phyloP scores from a whole-genome alignment of 2,329 filamentous ascomycete genomes.

The Xylaria sp. region DNA sequence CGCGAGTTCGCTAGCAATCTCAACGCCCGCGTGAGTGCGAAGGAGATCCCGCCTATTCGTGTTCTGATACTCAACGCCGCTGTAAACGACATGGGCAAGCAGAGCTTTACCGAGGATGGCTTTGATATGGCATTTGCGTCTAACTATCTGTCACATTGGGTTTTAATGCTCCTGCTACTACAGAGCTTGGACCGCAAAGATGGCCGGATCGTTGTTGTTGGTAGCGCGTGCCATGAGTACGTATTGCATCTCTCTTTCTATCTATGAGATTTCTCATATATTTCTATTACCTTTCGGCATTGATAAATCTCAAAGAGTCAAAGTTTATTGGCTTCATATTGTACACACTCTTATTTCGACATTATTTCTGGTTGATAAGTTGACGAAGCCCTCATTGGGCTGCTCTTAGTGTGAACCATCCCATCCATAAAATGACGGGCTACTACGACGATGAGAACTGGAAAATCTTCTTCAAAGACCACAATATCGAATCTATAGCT shows the following conservation, averaged over 20 bases:
- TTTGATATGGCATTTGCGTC: slow-evolving; percentile 47
- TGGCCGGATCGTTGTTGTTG: slow-evolving; percentile 47
- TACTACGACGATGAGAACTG: slow-evolving; percentile 27
- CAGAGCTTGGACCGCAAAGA: slow-evolving; percentile 47
- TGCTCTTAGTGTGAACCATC: slow-evolving; percentile 4
- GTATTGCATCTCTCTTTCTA: not conserved
- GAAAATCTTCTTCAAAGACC: slow-evolving; percentile 19
- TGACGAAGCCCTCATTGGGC: not conserved
- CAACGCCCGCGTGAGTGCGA: slow-evolving; percentile 30
- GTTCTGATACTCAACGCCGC: slow-evolving; percentile 34
- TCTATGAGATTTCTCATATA: not conserved
- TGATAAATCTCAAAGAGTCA: too few species aligned
- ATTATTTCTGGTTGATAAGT: not conserved
- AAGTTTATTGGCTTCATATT: too few species aligned
- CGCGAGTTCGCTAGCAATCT: slow-evolving; percentile 27
- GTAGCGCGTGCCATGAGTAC: slow-evolving; percentile 48
- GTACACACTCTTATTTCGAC: too few species aligned
- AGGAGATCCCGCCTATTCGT: slow-evolving; percentile 40
- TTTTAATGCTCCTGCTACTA: slow-evolving; percentile 48
- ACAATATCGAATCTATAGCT: slow-evolving; percentile 27
- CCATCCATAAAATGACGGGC: slow-evolving; percentile 6
- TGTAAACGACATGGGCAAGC: slow-evolving; percentile 36
- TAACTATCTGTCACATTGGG: slow-evolving; percentile 49
- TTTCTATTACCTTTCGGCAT: not conserved
- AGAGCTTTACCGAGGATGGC: slow-evolving; percentile 46